Base-by-base conservation (phyloP, 2,329 filamentous ascomycete genomes). In the Aspergillus ibericus region DNA sequence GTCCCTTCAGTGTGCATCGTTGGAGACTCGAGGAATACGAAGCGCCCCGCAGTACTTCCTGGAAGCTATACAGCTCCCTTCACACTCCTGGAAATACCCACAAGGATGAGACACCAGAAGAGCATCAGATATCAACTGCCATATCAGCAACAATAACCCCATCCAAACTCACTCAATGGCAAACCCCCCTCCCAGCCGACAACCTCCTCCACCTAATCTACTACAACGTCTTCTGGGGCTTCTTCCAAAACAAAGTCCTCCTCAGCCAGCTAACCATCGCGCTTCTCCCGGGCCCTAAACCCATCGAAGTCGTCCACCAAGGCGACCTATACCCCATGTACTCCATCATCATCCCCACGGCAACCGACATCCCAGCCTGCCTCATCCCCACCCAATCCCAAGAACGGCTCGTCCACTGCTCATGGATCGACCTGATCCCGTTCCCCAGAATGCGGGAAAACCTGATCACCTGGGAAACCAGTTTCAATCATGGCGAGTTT, bases 121-220 rank as follows among this genome's bases (percentile, higher is more conserved):
- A 44, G 8, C 18, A 22, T 5, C 9, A 32, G 3, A 3, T 32
- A 10, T 9, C 20, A 9, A 7, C 3, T 25, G 22, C 40, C 3
- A 3, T 35, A 44, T 12, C 40, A 22, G 4, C 42, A 7, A 7
- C 22, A 46, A n/a, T 12, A 10, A 15, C 42, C 10, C 2, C 10
- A 25, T 46, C 42, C 25, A 6, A 16, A 7, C n/a, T 15, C 13
- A 12, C 20, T 18, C 35, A 16, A 58, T 9, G 9, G 29, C 13
- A 42, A 42, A 12, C 18, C 12, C 20, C 5, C 12, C 55, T 63
- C 16, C 56, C 63, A 6, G 55, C 61, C 22, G 66, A 69, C 50
- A 65, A 68, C 50, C 54, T 72, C 20, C 59, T 71, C 35, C 59
- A 63, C 22, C 59, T 70, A 9, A 63, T 70, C 27, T 66, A 69